A percentile compares a stretch with the other conserved stretches of the same genome.
phyloP scores from a whole-genome alignment of 768 basidiomycete genomes.

The Mycena epipterygia region DNA sequence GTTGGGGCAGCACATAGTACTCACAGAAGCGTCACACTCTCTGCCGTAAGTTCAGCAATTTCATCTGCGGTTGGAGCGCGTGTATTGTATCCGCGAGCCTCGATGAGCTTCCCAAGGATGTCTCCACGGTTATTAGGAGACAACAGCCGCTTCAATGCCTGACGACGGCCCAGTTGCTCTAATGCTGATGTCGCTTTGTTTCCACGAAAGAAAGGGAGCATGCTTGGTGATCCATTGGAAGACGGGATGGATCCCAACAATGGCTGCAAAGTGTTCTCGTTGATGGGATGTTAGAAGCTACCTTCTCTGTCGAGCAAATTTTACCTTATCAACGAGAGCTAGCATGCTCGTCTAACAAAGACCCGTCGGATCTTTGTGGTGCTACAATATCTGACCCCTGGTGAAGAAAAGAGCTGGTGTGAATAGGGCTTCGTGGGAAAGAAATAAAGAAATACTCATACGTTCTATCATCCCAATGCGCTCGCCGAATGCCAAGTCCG shows the following conservation, averaged over 20 bases:
- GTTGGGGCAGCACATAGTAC: constrained; percentile 10
- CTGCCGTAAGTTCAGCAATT: constrained; percentile 43
- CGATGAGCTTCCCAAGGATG: constrained; percentile 45
- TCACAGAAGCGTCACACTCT: constrained; percentile 46
- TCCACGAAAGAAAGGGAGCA: constrained; percentile 42
- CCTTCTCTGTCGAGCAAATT: neutral
- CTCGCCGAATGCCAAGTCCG: constrained; percentile 51
- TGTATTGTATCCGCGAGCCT: constrained; percentile 33
- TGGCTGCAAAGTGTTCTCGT: constrained; percentile 47
- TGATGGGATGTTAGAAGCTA: constrained; percentile 14
- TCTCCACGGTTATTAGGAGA: constrained; percentile 40
- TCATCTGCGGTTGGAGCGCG: constrained; percentile 36
- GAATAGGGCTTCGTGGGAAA: neutral
- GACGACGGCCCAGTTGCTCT: constrained; percentile 39
- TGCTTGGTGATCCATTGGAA: constrained; percentile 33
- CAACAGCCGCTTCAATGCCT: constrained; percentile 41
- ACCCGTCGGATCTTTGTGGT: constrained; percentile 37
- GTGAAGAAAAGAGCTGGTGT: neutral
- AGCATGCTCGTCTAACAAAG: constrained; percentile 39
- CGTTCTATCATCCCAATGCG: constrained; percentile 48
- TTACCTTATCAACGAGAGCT: constrained; percentile 45
- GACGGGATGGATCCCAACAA: constrained; percentile 44
- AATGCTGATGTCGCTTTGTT: constrained; percentile 40
- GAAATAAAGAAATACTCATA: constrained; percentile 13
- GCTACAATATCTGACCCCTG: constrained; percentile 45